Percentiles rank a stretch among this genome's conserved stretches.
phyloP scores from a whole-genome alignment of 2,329 filamentous ascomycete species.

The Penicillium rolfsii region DNA sequence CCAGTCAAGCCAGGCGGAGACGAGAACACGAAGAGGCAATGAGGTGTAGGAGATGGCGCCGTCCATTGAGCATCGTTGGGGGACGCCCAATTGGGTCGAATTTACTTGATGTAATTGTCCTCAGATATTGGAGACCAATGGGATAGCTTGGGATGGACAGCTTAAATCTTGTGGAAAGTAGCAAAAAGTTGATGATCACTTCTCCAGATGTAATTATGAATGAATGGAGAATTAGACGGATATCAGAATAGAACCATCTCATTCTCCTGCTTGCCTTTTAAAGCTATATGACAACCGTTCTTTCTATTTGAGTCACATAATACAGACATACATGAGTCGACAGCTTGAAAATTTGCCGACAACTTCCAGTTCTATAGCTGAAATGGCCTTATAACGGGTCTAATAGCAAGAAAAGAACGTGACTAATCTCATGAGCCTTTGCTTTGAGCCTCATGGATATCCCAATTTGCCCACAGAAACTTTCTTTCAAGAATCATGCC shows the following conservation, averaged over 20 bases:
- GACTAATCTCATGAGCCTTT: constrained; percentile 39
- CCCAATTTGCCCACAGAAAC: constrained; percentile 56
- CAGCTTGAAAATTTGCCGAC: no score
- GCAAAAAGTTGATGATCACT: no score
- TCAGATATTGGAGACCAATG: no score
- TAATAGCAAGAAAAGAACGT: constrained; percentile 2
- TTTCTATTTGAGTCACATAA: not conserved
- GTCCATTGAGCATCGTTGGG: not conserved
- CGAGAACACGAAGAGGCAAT: not conserved
- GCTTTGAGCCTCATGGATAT: constrained; percentile 54
- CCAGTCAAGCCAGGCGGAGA: no score
- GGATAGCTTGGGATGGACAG: no score
- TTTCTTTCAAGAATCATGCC: constrained; percentile 52
- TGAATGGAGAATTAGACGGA: no score
- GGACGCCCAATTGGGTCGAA: not conserved
- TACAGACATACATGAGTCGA: not conserved
- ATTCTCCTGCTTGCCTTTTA: not conserved
- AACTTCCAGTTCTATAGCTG: not conserved
- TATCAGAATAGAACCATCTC: not conserved
- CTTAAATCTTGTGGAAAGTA: no score
- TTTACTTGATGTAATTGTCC: not conserved
- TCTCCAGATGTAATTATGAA: no score
- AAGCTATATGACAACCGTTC: not conserved
- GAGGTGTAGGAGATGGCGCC: not conserved
- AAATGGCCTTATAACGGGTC: constrained; percentile 17